Conservation (phyloP, 164 flowering plant genomes). For the Berberis vulgaris region DNA sequence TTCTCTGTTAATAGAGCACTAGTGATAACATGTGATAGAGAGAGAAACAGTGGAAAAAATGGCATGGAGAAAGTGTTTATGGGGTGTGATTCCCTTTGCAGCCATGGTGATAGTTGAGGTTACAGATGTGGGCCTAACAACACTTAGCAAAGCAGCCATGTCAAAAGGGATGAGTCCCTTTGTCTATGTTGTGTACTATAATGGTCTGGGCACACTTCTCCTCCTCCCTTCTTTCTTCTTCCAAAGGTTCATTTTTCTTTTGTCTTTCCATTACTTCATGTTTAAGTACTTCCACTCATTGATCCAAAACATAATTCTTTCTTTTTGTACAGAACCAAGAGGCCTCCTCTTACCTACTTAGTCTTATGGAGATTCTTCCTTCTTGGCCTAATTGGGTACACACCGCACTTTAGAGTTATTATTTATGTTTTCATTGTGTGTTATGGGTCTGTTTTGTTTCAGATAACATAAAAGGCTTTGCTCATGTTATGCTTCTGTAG, state of each 20-base stretch:
- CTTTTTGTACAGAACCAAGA: slow-evolving; percentile 14
- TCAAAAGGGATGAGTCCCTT: slow-evolving; percentile 28
- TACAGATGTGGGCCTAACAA: slow-evolving; percentile 19
- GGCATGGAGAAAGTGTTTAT: no score
- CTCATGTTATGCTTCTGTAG: slow-evolving; percentile 2
- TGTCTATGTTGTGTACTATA: slow-evolving; percentile 28
- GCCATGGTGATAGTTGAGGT: slow-evolving; percentile 30
- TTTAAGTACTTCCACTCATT: not conserved
- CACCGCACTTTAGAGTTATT: not conserved
- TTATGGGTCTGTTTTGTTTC: not conserved
- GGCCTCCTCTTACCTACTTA: slow-evolving; percentile 17
- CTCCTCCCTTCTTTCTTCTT: slow-evolving; percentile 26
- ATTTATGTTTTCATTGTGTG: not conserved
- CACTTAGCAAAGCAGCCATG: slow-evolving; percentile 31
- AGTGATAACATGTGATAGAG: no score
- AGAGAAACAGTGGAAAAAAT: no score
- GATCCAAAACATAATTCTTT: not conserved
- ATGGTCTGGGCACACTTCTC: slow-evolving; percentile 26
- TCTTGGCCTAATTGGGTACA: slow-evolving; percentile 31
- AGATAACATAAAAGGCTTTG: not conserved
- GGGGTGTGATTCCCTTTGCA: slow-evolving; percentile 17
- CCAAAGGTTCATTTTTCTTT: slow-evolving; percentile 7
- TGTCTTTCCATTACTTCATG: not conserved
- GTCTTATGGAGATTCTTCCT: slow-evolving; percentile 31
- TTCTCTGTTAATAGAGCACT: no score